Base-by-base conservation (phyloP, 2,329 filamentous ascomycete species). In the Coniella vitis region DNA sequence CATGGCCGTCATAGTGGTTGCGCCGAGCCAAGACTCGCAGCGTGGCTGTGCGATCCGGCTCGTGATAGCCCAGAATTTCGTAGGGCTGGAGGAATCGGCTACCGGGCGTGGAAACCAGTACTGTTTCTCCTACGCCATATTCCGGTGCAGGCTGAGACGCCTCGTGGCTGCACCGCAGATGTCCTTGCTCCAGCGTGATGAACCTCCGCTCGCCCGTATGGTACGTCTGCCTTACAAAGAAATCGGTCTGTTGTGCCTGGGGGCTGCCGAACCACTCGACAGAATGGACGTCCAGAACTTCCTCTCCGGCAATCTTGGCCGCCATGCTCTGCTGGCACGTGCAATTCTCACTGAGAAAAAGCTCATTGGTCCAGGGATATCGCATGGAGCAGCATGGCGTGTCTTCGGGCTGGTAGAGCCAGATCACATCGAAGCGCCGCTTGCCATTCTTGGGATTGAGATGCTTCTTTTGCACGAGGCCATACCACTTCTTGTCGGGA, bases 281-380 rank as follows among this genome's bases (percentile, higher is more conserved):
- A 0, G 70, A 55, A 36, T 85, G 76, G 1, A 75, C 76, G 0
- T 70, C 72, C 0, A 80, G 58, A 0, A 90, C 69, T 31, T 87
- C 74, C 0, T 73, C 63, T 1, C 74, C 71, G 0, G 69, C 56
- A 3, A 87, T 69, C 22, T 72, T 71, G 0, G 66, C 50, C 0
- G 49, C 50, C 0, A 38, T 40, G 8, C 55, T 60, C 16, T 76
- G 69, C 0, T 68, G 61, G 54, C 87, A 93, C 1, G 83, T 85
- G 65, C 88, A 91, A 51, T 90, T 81, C 44, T 89, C 79, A 0
- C 83, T 87, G 0, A 91, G 65, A 53, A 93, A 93, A 0, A 93
- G 64, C 63, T 94, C 87, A 45, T 90, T 86, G 0, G 66, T 54
- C 63, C 79, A 83, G 0, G 84, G 83, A 56, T 91, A 94, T 9